Evolutionary conservation across 176 grass and related monocot genomes (phyloP).

Genomic region (Dactylis glomerata): DNA sequence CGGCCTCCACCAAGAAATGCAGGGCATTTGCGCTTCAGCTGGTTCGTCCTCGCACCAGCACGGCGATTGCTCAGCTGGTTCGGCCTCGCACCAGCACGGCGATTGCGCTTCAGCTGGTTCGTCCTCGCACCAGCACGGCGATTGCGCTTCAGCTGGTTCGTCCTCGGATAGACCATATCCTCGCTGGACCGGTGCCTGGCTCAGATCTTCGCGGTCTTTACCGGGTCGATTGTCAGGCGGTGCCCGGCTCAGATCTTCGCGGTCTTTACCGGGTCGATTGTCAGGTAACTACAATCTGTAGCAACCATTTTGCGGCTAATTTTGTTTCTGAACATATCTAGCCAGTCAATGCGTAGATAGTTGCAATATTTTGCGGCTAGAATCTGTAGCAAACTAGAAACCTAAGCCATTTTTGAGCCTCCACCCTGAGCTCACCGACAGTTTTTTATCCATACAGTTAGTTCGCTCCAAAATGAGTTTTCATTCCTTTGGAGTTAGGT

Average conservation of each 20-base stretch:
- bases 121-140: not conserved
- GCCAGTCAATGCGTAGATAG: not conserved
- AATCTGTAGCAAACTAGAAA: not conserved
- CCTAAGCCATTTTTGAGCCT: not conserved
- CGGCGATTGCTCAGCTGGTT: not conserved
- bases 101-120: not conserved
- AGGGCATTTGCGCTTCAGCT: not conserved
- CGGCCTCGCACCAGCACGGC: not conserved
- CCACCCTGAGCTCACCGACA: not conserved
- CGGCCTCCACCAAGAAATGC: not conserved
- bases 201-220: not conserved
- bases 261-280: not conserved
- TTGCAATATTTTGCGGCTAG: not conserved
- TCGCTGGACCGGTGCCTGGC: not conserved
- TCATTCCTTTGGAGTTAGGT: not conserved
- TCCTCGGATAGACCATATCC: not conserved
- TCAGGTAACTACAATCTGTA: not conserved
- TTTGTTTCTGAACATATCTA: not conserved
- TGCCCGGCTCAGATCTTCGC: no score
- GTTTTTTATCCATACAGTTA: not conserved
- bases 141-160: not conserved
- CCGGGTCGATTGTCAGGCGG: not conserved
- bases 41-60: no score
- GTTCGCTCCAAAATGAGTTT: not conserved
- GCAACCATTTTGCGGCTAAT: not conserved